phyloP scores from a whole-genome alignment of 2,329 filamentous ascomycete species.

The Cercospora sp. region DNA sequence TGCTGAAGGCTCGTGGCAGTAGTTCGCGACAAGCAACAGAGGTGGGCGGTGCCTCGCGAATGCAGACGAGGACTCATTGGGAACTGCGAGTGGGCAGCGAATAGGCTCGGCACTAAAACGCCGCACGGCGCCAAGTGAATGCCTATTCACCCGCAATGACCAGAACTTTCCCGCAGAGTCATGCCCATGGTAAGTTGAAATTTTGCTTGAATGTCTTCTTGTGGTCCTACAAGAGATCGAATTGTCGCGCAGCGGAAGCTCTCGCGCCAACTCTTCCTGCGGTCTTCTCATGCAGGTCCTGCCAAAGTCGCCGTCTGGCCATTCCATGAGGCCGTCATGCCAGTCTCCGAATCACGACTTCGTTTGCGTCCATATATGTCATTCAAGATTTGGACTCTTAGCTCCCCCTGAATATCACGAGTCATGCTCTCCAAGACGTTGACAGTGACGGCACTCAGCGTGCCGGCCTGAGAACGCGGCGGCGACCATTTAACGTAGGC shows the following conservation, averaged over 20 bases:
- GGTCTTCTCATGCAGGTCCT: not conserved
- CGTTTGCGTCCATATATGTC: not conserved
- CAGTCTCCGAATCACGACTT: slow-evolving; percentile 3
- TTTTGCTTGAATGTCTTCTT: not conserved
- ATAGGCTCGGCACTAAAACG: not conserved
- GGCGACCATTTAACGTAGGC: slow-evolving; percentile 12
- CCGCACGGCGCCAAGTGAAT: not conserved
- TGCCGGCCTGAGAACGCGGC: not conserved
- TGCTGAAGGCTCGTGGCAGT: not conserved
- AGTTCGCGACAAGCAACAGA: not conserved
- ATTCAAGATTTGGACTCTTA: not conserved
- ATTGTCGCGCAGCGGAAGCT: not conserved
- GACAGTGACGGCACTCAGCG: not conserved
- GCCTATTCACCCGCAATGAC: not conserved
- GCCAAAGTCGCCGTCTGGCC: not conserved
- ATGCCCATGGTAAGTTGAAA: not conserved
- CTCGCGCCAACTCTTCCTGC: not conserved
- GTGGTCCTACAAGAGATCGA: not conserved
- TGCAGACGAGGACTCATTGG: not conserved
- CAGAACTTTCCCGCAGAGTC: not conserved
- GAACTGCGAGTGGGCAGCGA: not conserved
- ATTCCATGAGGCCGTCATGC: not conserved
- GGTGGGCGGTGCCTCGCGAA: not conserved
- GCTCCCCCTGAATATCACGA: not conserved
- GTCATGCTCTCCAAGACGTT: not conserved